Percentiles rank a stretch among this genome's conserved stretches.
Conservation (phyloP, 2,329 filamentous ascomycete genomes). For the Pyricularia sp. region DNA sequence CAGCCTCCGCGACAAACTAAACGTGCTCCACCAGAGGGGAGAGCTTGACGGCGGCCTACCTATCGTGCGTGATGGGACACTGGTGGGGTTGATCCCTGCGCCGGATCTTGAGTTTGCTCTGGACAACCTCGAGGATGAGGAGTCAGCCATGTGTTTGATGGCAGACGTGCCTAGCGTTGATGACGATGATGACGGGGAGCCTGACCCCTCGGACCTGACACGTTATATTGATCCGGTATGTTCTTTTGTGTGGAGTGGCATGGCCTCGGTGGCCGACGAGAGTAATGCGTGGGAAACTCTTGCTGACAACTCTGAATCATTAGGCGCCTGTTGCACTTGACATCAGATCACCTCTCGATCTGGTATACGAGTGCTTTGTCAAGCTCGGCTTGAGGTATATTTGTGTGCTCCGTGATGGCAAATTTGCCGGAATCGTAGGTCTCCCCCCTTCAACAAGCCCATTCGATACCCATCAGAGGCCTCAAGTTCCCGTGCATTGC, state of each 20-base stretch:
- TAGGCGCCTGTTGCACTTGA: conserved; percentile 80
- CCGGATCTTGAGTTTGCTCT: conserved; percentile 91
- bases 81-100: conserved; percentile 87
- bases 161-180: conserved; percentile 53
- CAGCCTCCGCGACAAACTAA: conserved; percentile 70
- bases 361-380: conserved; percentile 94
- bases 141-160: conserved; percentile 73
- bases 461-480: background rate
- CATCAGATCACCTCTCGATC: conserved; percentile 80
- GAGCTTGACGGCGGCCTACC: conserved; percentile 90
- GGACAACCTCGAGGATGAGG: conserved; percentile 72
- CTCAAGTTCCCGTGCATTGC: conserved; percentile 3
- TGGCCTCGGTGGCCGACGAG: background rate
- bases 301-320: conserved; percentile 8
- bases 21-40: conserved; percentile 71
- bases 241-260: conserved; percentile 8
- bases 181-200: conserved; percentile 48
- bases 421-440: conserved; percentile 79
- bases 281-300: background rate
- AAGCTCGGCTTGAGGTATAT: conserved; percentile 91
- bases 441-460: background rate
- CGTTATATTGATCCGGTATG: conserved; percentile 79
- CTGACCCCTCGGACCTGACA: conserved; percentile 75
- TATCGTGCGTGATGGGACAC: conserved; percentile 66
- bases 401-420: conserved; percentile 76